Evolutionary conservation across 768 basidiomycete species (phyloP).

Genomic region (Chalciporus pseudorubinellus): DNA sequence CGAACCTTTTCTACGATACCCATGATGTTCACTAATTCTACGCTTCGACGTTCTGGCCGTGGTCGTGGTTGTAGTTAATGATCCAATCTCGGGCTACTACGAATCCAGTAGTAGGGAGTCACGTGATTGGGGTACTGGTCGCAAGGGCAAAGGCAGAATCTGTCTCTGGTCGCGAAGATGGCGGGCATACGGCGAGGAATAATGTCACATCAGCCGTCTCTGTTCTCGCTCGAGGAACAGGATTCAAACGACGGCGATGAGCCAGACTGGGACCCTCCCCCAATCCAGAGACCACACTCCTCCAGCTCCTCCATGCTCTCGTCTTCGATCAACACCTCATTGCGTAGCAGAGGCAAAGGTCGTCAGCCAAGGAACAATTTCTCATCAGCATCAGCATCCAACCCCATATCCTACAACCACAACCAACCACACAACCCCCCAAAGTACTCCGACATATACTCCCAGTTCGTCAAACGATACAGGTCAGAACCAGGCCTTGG

Average conservation of each 20-base stretch:
- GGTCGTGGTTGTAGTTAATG: background rate
- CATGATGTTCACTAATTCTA: constrained; percentile 51
- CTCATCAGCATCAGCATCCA: constrained; percentile 28
- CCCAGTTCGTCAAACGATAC: constrained; percentile 77
- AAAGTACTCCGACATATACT: constrained; percentile 64
- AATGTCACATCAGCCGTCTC: constrained; percentile 55
- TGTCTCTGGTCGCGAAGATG: constrained; percentile 11
- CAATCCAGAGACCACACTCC: constrained; percentile 27
- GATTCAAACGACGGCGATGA: constrained; percentile 47
- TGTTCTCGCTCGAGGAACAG: constrained; percentile 64
- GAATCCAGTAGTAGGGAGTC: background rate
- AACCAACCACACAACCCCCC: constrained; percentile 32
- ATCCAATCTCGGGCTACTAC: too few relatives aligned
- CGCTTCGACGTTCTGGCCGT: background rate
- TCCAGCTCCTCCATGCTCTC: constrained; percentile 24
- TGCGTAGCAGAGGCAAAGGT: constrained; percentile 33
- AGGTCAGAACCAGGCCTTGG: constrained; percentile 59
- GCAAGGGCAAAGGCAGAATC: background rate
- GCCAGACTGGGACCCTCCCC: constrained; percentile 42
- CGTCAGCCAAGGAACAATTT: constrained; percentile 30
- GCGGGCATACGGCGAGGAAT: constrained; percentile 24
- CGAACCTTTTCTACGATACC: constrained; percentile 91
- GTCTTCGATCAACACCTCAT: constrained; percentile 29
- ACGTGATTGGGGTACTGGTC: too few relatives aligned
- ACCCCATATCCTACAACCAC: constrained; percentile 28